These are phyloP conservation scores for Kwoniella dendrophila DNA, from an alignment of 768 basidiomycete species.

Conservation along the genomic window DNA sequence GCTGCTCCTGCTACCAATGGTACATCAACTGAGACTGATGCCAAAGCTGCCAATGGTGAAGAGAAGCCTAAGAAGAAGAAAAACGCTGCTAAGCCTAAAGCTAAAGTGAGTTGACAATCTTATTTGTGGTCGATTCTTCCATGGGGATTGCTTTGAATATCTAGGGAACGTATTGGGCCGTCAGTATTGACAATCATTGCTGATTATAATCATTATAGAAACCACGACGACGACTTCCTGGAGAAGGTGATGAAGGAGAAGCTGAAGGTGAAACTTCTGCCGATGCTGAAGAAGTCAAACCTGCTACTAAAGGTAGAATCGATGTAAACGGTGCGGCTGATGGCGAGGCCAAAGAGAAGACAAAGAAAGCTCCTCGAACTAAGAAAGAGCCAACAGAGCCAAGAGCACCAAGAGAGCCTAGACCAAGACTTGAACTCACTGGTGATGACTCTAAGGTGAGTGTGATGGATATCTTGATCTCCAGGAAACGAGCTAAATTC, in stretches of 20 bases:
- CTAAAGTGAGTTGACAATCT: conserved; percentile 26
- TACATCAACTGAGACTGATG: too few relatives aligned
- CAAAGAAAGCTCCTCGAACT: conserved; percentile 29
- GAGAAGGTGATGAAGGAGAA: conserved; percentile 48
- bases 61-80: conserved; percentile 47
- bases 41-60: conserved; percentile 22
- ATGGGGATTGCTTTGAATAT: too few relatives aligned
- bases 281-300: conserved; percentile 30
- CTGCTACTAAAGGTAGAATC: conserved; percentile 44
- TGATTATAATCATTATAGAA: conserved; percentile 21
- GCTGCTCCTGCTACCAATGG: conserved; percentile 32
- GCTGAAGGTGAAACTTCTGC: conserved; percentile 24
- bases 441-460: conserved; percentile 50
- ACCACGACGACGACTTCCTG: conserved; percentile 49
- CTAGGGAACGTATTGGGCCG: too few relatives aligned
- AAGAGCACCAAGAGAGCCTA: conserved; percentile 17
- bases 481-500: neutral
- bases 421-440: conserved; percentile 37
- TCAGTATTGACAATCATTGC: too few relatives aligned
- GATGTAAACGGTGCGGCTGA: conserved; percentile 38
- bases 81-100: conserved; percentile 17
- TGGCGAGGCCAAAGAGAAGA: conserved; percentile 33
- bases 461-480: neutral
- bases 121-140: too few relatives aligned
- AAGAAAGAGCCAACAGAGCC: too few relatives aligned